These are phyloP conservation scores for Phlebiopsis gigantea DNA, from an alignment of 768 basidiomycete genomes.

Conservation along the genomic window DNA sequence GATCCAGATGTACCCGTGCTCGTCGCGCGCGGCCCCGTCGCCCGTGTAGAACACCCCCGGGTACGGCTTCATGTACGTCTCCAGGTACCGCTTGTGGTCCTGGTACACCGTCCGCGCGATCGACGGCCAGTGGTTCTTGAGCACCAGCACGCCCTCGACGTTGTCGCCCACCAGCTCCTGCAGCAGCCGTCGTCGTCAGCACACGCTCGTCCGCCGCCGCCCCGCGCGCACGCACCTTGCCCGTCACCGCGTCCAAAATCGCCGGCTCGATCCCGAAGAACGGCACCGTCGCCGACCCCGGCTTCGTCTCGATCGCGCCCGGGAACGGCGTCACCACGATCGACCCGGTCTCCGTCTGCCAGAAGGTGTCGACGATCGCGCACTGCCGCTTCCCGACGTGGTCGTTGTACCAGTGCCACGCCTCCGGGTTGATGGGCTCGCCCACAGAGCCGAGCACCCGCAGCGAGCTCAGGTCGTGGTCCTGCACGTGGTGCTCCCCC, in stretches of 20 bases:
- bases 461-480: slow-evolving; percentile 76
- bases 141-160: slow-evolving; percentile 86
- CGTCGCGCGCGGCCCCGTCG: slow-evolving; percentile 82
- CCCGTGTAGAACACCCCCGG: slow-evolving; percentile 94
- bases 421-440: slow-evolving; percentile 98
- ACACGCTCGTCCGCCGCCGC: not conserved
- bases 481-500: slow-evolving; percentile 80
- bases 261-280: slow-evolving; percentile 94
- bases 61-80: slow-evolving; percentile 84
- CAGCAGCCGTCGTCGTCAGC: not conserved
- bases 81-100: slow-evolving; percentile 84
- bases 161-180: slow-evolving; percentile 67
- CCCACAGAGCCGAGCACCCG: slow-evolving; percentile 91
- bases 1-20: slow-evolving; percentile 98
- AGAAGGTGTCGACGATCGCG: slow-evolving; percentile 92
- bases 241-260: slow-evolving; percentile 80
- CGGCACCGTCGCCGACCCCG: slow-evolving; percentile 93
- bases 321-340: slow-evolving; percentile 95
- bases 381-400: slow-evolving; percentile 84
- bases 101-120: slow-evolving; percentile 90
- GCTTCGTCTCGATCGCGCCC: slow-evolving; percentile 93
- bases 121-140: slow-evolving; percentile 90
- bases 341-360: slow-evolving; percentile 98
- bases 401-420: slow-evolving; percentile 99
- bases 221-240: slow-evolving; percentile 30